These are phyloP conservation scores for Pseudogymnoascus sp. DNA, from an alignment of 2,329 filamentous ascomycete species.

Conservation along the genomic window DNA sequence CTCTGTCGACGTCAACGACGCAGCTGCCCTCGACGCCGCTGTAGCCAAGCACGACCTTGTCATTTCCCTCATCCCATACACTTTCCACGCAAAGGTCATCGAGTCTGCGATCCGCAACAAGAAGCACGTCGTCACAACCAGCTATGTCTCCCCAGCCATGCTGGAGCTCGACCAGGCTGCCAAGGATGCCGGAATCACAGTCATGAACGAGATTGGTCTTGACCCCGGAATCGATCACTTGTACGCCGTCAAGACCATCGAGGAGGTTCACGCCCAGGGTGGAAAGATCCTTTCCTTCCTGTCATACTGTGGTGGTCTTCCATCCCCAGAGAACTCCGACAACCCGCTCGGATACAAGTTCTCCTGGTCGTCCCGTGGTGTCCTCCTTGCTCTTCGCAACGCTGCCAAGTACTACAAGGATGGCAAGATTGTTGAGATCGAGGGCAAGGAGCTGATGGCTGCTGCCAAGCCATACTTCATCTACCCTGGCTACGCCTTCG, in stretches of 20 bases:
- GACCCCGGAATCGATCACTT: conserved; percentile 66
- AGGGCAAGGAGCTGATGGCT: conserved; percentile 70
- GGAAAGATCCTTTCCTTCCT: conserved; percentile 81
- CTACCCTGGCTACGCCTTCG: conserved; percentile 82
- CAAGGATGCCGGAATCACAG: conserved; percentile 89
- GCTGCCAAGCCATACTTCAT: conserved; percentile 85
- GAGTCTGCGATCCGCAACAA: conserved; percentile 87
- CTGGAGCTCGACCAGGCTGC: conserved; percentile 73
- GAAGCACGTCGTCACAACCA: conserved; percentile 95
- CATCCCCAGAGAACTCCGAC: conserved; percentile 65
- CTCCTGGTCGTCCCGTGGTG: conserved; percentile 68
- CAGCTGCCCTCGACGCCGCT: conserved; percentile 69
- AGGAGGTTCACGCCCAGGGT: conserved; percentile 77
- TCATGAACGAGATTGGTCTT: conserved; percentile 93
- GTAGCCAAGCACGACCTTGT: conserved; percentile 74
- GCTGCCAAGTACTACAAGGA: conserved; percentile 76
- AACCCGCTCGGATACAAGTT: conserved; percentile 95
- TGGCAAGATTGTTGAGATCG: conserved; percentile 65
- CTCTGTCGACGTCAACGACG: conserved; percentile 77
- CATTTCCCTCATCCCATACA: conserved; percentile 85
- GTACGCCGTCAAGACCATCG: conserved; percentile 82
- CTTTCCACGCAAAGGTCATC: conserved; percentile 81
- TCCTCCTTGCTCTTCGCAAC: conserved; percentile 81
- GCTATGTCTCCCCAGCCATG: conserved; percentile 90
- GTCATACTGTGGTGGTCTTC: conserved; percentile 78